phyloP scores from a whole-genome alignment of 257 asterid species.

The Penstemon newberryi region DNA sequence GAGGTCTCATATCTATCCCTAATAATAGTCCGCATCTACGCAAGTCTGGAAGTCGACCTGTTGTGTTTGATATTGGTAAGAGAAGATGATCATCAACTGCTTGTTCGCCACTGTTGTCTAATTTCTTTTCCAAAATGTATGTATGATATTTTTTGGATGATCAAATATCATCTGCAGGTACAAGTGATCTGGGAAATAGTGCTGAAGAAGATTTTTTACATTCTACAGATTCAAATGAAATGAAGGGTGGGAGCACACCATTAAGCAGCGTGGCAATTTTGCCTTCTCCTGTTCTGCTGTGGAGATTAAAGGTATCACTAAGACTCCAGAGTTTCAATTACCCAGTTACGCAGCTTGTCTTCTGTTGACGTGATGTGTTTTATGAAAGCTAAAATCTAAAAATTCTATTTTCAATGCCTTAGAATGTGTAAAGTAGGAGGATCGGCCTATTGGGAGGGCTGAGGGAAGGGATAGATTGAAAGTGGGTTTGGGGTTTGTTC shows the following conservation, averaged over 20 bases:
- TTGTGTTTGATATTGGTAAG: conserved; percentile 80
- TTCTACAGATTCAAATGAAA: conserved; percentile 60
- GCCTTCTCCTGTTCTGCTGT: conserved; percentile 83
- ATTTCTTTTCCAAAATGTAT: conserved; percentile 13
- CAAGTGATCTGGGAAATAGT: conserved; percentile 55
- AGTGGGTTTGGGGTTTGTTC: background rate
- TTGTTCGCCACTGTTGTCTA: conserved; percentile 2
- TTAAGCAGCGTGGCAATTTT: conserved; percentile 63
- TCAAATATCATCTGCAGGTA: conserved; percentile 31
- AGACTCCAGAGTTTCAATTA: conserved; percentile 13
- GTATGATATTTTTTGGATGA: conserved; percentile 21
- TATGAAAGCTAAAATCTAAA: background rate
- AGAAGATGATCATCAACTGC: conserved; percentile 13
- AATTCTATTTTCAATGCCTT: background rate
- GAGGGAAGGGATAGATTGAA: background rate
- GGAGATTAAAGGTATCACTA: conserved; percentile 91
- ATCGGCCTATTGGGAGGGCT: background rate
- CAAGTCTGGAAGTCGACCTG: conserved; percentile 92
- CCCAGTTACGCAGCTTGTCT: background rate
- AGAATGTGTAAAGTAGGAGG: background rate
- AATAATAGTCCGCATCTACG: conserved; percentile 80
- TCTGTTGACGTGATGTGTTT: conserved; percentile 7
- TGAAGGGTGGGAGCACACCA: conserved; percentile 66
- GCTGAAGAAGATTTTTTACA: conserved; percentile 55
- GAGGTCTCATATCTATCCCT: conserved; percentile 67